phyloP scores from a whole-genome alignment of 2,329 filamentous ascomycete genomes.

The Ascochyta clinopodiicola region DNA sequence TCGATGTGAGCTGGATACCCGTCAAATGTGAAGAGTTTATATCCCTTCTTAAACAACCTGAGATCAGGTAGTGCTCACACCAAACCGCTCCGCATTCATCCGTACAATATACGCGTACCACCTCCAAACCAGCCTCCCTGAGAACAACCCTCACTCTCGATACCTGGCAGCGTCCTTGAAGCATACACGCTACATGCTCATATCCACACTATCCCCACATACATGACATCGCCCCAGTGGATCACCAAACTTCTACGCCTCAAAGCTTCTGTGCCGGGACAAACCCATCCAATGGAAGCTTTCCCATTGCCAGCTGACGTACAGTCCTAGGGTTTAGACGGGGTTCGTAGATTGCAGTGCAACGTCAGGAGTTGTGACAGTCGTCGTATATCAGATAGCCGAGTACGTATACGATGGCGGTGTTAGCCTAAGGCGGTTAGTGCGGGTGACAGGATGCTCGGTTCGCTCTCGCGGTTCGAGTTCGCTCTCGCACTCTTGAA shows the following conservation, averaged over 20 bases:
- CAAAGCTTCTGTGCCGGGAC: neutral
- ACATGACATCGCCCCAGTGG: neutral
- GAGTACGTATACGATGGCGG: conserved; percentile 2
- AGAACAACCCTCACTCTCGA: neutral
- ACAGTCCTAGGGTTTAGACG: neutral
- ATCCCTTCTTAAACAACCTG: conserved; percentile 1
- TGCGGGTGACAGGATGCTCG: neutral
- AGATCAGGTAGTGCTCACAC: neutral
- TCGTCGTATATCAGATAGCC: conserved; percentile 11
- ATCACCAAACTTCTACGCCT: neutral
- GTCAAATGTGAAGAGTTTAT: neutral
- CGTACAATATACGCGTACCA: conserved; percentile 13
- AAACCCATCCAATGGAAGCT: neutral
- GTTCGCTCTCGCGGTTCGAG: neutral
- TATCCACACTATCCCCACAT: conserved; percentile 1
- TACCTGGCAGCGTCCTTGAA: neutral
- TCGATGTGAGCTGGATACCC: neutral
- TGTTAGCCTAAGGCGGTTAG: neutral
- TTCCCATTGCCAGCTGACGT: conserved; percentile 1
- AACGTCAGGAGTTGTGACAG: conserved; percentile 3
- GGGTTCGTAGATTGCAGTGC: conserved; percentile 8
- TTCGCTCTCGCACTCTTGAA: conserved; percentile 1
- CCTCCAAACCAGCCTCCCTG: neutral
- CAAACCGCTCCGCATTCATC: neutral
- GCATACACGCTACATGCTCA: neutral